Percentiles rank a stretch among this genome's conserved stretches.
Conservation (phyloP, 352 stramenopile genomes). For the Phytophthora ohioensis region DNA sequence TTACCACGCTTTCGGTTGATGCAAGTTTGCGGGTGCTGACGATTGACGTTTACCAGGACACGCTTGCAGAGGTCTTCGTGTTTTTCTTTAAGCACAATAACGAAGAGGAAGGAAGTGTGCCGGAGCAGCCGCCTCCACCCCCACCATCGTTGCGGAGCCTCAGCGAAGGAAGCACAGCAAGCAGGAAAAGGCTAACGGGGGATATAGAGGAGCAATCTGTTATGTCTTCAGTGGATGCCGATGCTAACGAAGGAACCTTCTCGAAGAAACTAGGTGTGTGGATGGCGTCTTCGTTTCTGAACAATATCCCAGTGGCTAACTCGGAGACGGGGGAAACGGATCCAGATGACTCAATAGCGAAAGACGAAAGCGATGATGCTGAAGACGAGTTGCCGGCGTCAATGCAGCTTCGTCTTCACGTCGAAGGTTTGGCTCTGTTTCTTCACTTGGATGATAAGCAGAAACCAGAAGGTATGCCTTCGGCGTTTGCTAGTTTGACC, state of each 20-base stretch:
- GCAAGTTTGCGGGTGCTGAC: constrained; percentile 71
- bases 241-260: constrained; percentile 48
- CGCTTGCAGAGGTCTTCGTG: constrained; percentile 73
- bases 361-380: constrained; percentile 31
- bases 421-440: constrained; percentile 72
- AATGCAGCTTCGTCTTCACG: constrained; percentile 81
- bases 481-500: constrained; percentile 68
- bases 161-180: constrained; percentile 39
- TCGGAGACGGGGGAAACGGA: constrained; percentile 34
- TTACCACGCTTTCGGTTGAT: constrained; percentile 79
- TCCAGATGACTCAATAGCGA: constrained; percentile 23
- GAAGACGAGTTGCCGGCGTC: constrained; percentile 52
- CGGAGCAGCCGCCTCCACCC: constrained; percentile 20
- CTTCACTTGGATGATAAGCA: constrained; percentile 65
- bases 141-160: constrained; percentile 36
- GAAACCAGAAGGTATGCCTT: constrained; percentile 38
- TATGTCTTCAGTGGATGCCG: constrained; percentile 40
- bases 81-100: constrained; percentile 77
- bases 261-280: constrained; percentile 66
- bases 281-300: constrained; percentile 66
- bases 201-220: constrained; percentile 42
- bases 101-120: constrained; percentile 23
- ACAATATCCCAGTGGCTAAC: constrained; percentile 41
- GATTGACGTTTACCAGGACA: constrained; percentile 84
- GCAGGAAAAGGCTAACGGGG: constrained; percentile 20